These are phyloP conservation scores for Solanum pinnatisectum DNA, from an alignment of 257 asterid species.

Conservation along the genomic window DNA sequence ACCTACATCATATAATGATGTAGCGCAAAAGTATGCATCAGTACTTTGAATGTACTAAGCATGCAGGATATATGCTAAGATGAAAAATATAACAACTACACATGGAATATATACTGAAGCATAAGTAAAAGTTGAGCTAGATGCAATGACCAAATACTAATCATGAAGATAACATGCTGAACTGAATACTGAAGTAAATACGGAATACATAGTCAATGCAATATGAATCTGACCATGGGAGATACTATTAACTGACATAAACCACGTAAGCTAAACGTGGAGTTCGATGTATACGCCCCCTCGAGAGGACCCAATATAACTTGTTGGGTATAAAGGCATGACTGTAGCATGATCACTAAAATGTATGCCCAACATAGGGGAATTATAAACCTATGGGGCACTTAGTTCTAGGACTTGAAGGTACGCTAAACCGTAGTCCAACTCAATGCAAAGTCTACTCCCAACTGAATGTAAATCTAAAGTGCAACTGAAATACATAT, in stretches of 20 bases:
- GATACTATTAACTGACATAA: not conserved
- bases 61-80: not conserved
- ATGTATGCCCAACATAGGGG: not conserved
- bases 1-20: not conserved
- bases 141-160: too few relatives aligned
- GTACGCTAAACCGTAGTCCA: not conserved
- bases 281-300: not conserved
- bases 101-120: not conserved
- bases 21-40: not conserved
- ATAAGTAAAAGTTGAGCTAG: too few relatives aligned
- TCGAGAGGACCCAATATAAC: not conserved
- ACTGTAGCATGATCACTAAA: not conserved
- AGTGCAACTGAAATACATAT: not conserved
- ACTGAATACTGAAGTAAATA: too few relatives aligned
- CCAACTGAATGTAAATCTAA: too few relatives aligned
- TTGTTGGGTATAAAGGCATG: not conserved
- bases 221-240: not conserved
- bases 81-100: too few relatives aligned
- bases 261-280: not conserved
- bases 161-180: too few relatives aligned
- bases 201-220: not conserved
- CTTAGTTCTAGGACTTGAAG: too few relatives aligned
- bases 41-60: not conserved
- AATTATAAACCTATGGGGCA: not conserved
- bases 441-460: too few relatives aligned